Evolutionary conservation across 169 alveolate species (phyloP).

Genomic region (Eimeria sp.): DNA sequence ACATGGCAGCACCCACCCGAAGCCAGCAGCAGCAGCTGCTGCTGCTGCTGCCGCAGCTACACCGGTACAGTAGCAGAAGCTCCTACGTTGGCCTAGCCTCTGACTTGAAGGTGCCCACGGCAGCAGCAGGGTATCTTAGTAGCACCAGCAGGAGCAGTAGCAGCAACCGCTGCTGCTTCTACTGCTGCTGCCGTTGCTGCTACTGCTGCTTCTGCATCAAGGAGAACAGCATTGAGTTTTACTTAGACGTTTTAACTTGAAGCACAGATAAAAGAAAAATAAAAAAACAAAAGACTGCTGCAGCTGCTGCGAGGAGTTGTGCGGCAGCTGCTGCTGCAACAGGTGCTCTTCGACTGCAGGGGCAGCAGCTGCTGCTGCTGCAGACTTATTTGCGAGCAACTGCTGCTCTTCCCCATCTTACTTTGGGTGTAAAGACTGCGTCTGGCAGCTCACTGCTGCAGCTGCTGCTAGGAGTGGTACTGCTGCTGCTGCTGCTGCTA

Average conservation of each 20-base stretch:
- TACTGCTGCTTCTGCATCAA: background rate
- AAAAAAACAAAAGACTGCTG: background rate
- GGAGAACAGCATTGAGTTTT: too few species aligned
- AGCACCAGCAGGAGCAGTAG: background rate
- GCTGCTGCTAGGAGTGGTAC: background rate
- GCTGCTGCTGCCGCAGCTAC: background rate
- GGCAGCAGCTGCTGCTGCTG: slow-evolving; percentile 37
- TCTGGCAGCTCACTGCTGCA: background rate
- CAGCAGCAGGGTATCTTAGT: background rate
- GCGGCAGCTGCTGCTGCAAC: slow-evolving; percentile 5
- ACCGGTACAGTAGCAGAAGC: background rate
- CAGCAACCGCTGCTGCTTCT: background rate
- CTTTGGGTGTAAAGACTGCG: background rate
- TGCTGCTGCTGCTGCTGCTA: slow-evolving; percentile 6
- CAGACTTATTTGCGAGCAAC: background rate
- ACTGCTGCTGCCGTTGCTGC: slow-evolving; percentile 1
- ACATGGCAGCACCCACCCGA: too few species aligned
- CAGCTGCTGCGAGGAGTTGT: background rate
- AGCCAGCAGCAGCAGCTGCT: background rate
- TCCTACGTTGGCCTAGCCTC: background rate
- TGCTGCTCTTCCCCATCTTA: background rate
- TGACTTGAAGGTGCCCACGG: background rate
- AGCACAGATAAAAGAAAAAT: too few species aligned
- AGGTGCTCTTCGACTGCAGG: background rate
- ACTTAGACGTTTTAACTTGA: too few species aligned